Conservation (phyloP, 2,329 filamentous ascomycete species). For the Aspergillus pseudotamarii region DNA sequence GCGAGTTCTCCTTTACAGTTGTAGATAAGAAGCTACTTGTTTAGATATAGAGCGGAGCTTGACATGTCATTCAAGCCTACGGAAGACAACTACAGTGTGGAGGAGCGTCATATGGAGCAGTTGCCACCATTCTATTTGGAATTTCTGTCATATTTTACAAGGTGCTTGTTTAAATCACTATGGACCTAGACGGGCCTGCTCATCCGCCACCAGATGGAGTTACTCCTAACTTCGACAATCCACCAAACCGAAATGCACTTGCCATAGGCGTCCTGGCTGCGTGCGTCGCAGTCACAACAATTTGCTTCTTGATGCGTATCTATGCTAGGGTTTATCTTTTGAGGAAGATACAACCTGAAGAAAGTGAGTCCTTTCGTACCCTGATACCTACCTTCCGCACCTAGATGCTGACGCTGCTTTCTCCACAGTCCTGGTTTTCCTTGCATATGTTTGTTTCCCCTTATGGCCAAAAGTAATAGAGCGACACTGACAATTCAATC, state of each 20-base stretch:
- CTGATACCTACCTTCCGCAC: too few relatives aligned
- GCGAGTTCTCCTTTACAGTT: too few relatives aligned
- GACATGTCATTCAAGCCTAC: too few relatives aligned
- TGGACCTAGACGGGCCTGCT: constrained; percentile 14
- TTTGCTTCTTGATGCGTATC: constrained; percentile 17
- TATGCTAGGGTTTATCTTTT: constrained; percentile 21
- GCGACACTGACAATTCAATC: background rate
- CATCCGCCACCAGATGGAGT: constrained; percentile 18
- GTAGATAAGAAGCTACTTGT: background rate
- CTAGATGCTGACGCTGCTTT: background rate
- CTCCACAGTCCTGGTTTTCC: background rate
- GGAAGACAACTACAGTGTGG: too few relatives aligned
- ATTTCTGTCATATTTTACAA: too few relatives aligned
- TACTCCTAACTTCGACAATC: constrained; percentile 21
- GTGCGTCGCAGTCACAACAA: constrained; percentile 17
- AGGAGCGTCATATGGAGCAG: too few relatives aligned
- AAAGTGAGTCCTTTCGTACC: constrained; percentile 19
- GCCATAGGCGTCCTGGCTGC: constrained; percentile 20
- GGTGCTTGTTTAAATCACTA: background rate
- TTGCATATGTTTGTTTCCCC: background rate
- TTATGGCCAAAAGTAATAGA: background rate
- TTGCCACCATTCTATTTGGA: too few relatives aligned
- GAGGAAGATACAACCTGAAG: constrained; percentile 19
- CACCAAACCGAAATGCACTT: constrained; percentile 20
- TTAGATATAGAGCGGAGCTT: background rate